Evolutionary conservation across 2,329 filamentous ascomycete genomes (phyloP).

Genomic region (Tolypocladium cylindrosporum): DNA sequence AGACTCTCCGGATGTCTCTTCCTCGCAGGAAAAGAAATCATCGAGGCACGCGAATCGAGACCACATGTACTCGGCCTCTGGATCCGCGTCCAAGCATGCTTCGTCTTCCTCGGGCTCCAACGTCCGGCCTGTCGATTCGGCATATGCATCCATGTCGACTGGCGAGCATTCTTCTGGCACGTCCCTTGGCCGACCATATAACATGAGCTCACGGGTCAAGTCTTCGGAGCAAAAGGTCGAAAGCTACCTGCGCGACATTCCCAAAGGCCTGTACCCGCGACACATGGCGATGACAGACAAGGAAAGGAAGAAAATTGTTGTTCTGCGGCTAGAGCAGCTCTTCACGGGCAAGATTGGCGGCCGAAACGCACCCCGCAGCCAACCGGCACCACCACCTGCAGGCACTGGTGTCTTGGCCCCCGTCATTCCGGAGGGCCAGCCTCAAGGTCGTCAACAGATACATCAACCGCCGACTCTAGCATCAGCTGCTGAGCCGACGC

Average conservation of each 20-base stretch:
- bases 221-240: slow-evolving; percentile 53
- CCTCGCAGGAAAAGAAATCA: slow-evolving; percentile 28
- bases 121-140: slow-evolving; percentile 46
- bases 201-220: slow-evolving; percentile 22
- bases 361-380: slow-evolving; percentile 22
- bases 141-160: slow-evolving; percentile 58
- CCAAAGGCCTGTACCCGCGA: slow-evolving; percentile 55
- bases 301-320: slow-evolving; percentile 67
- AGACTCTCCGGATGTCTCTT: slow-evolving; percentile 31
- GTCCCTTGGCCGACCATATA: slow-evolving; percentile 25
- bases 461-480: slow-evolving; percentile 23
- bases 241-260: slow-evolving; percentile 63
- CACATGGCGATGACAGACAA: slow-evolving; percentile 57
- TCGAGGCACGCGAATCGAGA: slow-evolving; percentile 28
- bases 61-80: slow-evolving; percentile 28
- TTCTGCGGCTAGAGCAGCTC: slow-evolving; percentile 66
- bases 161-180: slow-evolving; percentile 34
- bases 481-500: slow-evolving; percentile 20
- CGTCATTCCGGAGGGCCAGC: slow-evolving; percentile 16
- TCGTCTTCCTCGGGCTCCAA: slow-evolving; percentile 44
- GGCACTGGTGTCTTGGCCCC: slow-evolving; percentile 6
- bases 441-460: slow-evolving; percentile 14
- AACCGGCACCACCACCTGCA: slow-evolving; percentile 8
- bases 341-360: slow-evolving; percentile 61
- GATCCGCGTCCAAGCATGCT: slow-evolving; percentile 39